Base-by-base conservation (phyloP, 345 rosid genomes). In the Eucalyptus curtisii region DNA sequence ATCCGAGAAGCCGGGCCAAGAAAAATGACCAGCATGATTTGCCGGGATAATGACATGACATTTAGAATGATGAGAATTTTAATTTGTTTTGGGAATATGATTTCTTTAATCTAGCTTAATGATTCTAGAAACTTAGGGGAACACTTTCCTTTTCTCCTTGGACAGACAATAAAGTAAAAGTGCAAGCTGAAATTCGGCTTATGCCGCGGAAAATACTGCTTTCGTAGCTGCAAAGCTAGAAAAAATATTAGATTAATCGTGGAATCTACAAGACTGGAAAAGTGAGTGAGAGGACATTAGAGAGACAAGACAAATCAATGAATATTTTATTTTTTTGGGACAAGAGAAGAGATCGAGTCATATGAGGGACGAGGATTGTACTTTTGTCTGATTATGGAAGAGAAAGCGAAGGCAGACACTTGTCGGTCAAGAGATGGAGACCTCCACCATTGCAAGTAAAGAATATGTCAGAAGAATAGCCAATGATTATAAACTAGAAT, bases 361-460 rank as follows among this genome's bases (percentile, higher is more conserved):
- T 40, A 20, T 40, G 47, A 14, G 84, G 27, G 84, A 76, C 84
- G 84, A 76, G 47, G 84, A 76, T 76, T 76, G 84, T 22, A 76
- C 30, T 89, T 80, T 48, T 89, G 86, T 76, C 71, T 20, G 31
- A 37, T n/a, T 66, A 76, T 87, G 87, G 44, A 86, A 86, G 87
- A 19, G 87, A 87, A 87, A 76, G 88, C 55, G 49, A 61, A 44
- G 61, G 49, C 84, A 42, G 84, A 76, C 84, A 76, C 84, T 76
- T 76, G 84, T 76, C 84, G 47, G 47, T 76, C 47, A 76, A 76
- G 84, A 20, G 84, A 76, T 76, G 84, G 84, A 20, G 84, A 76
- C 84, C 47, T 40, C 84, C 84, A 76, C 84, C 81, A 71, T 30
- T 88, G 86, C 94, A 96, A 96, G 96, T 90, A 96, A 95, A 90